Base-by-base conservation (phyloP, 2,329 filamentous ascomycete genomes). In the Plenodomus biglobosus region DNA sequence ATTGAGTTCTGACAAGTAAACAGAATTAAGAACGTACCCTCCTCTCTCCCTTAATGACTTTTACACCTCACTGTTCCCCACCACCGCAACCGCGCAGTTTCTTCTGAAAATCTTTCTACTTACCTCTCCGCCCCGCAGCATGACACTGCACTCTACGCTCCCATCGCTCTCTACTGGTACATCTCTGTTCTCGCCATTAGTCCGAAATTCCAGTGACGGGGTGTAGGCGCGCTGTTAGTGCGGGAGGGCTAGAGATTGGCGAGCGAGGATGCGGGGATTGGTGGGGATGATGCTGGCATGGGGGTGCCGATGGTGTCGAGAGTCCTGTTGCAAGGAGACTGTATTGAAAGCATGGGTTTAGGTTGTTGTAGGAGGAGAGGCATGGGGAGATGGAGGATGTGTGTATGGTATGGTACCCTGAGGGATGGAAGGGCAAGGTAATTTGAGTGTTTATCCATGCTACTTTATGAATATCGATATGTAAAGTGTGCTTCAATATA, bases 331-430 rank as follows among this genome's bases (percentile, higher is more conserved):
- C 58, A 11, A 53, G 44, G 20, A 38, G n/a, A 15, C 17, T 65
- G 37, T 65, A 65, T 46, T 18, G 38, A 30, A 65, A 57, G 46
- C 36, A 21, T 13, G 60, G 59, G 6, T 61, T 63, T 35, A 52
- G 48, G 46, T 30, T 51, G 18, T 45, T 61, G 3, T 37, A 43
- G 11, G 44, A 55, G 36, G 17, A 6, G 2, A 38, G 42, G 30
- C 34, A 59, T 43, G 40, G 35, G 6, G 56, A 40, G 10, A 27
- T 57, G 20, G 36, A 48, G 15, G 46, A 50, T 10, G 37, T 51
- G 2, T 27, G 44, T 8, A 62, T 65, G 61, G 20, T 59, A 13
- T 62, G 61, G 61, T 32, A 32, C 15, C 27, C 27, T 32, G 27
- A 32, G 27, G 27, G 27, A 11, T 32, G 27, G 27, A 32, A 15